These are phyloP conservation scores for Calonectria henricotiae DNA, from an alignment of 2,329 filamentous ascomycete species.

Conservation along the genomic window DNA sequence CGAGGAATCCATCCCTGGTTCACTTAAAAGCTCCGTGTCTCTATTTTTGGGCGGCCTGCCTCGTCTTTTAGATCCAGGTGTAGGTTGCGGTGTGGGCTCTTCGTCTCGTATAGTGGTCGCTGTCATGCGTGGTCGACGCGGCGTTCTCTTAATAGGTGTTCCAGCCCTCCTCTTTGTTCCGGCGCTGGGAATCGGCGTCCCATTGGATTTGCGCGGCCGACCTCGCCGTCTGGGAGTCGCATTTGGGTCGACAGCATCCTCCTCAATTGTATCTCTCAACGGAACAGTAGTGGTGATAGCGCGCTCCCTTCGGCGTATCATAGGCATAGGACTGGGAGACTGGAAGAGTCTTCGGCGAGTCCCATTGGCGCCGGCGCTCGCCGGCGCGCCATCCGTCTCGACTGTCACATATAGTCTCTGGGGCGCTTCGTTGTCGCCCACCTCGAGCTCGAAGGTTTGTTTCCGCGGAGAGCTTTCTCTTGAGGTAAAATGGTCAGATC, in stretches of 20 bases:
- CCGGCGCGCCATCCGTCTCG: conserved; percentile 64
- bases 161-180: conserved; percentile 64
- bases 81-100: conserved; percentile 51
- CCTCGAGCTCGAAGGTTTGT: conserved; percentile 72
- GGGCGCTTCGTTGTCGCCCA: conserved; percentile 67
- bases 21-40: conserved; percentile 50
- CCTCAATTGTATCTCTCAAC: conserved; percentile 62
- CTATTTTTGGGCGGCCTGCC: conserved; percentile 55
- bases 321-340: conserved; percentile 61
- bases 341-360: conserved; percentile 63
- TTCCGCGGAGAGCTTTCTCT: conserved; percentile 67
- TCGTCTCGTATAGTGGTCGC: conserved; percentile 53
- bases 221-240: conserved; percentile 62
- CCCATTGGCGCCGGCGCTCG: conserved; percentile 56
- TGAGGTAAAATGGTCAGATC: conserved; percentile 59
- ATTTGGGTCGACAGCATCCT: conserved; percentile 55
- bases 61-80: conserved; percentile 54
- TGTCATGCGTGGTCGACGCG: conserved; percentile 56
- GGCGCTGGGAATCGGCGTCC: conserved; percentile 66
- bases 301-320: conserved; percentile 57
- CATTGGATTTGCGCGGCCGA: conserved; percentile 67
- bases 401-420: conserved; percentile 72
- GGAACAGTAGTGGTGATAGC: conserved; percentile 69
- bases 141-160: conserved; percentile 62
- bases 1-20: conserved; percentile 44